phyloP scores from a whole-genome alignment of 768 basidiomycete genomes.

The Termitomyces sp. region DNA sequence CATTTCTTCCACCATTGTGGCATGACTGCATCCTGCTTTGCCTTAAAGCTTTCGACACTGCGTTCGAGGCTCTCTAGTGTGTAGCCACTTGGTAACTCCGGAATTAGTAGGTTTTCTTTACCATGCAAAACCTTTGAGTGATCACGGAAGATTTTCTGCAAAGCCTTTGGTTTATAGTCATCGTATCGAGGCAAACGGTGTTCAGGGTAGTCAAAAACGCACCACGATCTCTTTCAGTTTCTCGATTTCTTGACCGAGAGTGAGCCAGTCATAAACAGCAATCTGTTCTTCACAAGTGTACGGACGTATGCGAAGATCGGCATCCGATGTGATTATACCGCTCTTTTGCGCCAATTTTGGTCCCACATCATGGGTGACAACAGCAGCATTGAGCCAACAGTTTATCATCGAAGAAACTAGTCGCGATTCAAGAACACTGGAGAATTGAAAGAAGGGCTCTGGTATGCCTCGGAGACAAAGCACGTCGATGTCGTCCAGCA shows the following conservation, averaged over 20 bases:
- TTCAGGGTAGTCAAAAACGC: neutral
- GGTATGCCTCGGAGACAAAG: constrained; percentile 1
- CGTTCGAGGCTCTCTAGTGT: constrained; percentile 15
- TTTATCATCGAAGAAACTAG: neutral
- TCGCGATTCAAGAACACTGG: constrained; percentile 1
- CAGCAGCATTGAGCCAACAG: constrained; percentile 8
- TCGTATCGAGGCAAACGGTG: too few species aligned
- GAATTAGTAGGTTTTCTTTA: neutral
- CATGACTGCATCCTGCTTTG: constrained; percentile 15
- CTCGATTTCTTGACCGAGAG: constrained; percentile 24
- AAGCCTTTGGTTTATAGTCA: neutral
- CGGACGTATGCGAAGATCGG: constrained; percentile 36
- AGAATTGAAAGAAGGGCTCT: constrained; percentile 3
- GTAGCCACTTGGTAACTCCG: neutral
- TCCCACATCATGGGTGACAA: constrained; percentile 11
- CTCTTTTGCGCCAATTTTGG: constrained; percentile 14
- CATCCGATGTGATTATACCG: constrained; percentile 22
- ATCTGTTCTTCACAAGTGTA: constrained; percentile 30
- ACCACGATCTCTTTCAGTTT: constrained; percentile 9
- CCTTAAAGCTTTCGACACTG: constrained; percentile 7
- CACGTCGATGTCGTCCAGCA: constrained; percentile 4
- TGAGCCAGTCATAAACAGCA: constrained; percentile 30
- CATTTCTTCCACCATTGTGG: constrained; percentile 27
- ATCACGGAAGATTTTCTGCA: neutral
- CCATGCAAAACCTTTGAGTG: too few species aligned